A percentile compares a stretch with the other conserved stretches of the same genome.
Evolutionary conservation across 108 stramenopile genomes (phyloP).

Genomic region (Cyclotella baltica): DNA sequence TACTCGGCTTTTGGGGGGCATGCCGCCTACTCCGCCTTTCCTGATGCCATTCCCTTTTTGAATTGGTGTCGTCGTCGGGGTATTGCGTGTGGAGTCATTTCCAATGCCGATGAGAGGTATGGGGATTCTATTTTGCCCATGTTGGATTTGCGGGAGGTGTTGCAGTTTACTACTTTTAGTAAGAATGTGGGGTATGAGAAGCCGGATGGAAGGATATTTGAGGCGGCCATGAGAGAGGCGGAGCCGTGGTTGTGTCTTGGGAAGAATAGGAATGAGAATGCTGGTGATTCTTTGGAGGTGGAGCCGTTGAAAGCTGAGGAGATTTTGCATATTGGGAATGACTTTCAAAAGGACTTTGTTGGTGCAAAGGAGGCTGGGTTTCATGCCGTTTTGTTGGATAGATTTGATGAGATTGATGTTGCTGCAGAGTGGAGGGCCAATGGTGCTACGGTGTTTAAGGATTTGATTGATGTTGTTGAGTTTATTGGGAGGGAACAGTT

Average conservation of each 20-base stretch:
- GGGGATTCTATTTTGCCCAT: conserved; percentile 79
- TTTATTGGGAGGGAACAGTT: conserved; percentile 54
- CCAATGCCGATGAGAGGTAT: conserved; percentile 82
- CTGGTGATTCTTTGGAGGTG: too few species aligned
- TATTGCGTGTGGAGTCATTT: conserved; percentile 70
- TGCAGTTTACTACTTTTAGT: conserved; percentile 70
- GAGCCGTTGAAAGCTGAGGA: conserved; percentile 48
- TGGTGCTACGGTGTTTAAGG: conserved; percentile 69
- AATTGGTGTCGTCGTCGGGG: conserved; percentile 64
- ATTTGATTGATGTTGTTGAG: conserved; percentile 80
- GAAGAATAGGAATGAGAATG: not conserved
- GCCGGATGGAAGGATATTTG: conserved; percentile 59
- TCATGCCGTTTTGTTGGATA: conserved; percentile 67
- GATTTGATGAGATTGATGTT: conserved; percentile 66
- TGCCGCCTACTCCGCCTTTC: conserved; percentile 65
- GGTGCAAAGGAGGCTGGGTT: conserved; percentile 70
- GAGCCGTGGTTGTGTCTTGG: conserved; percentile 48
- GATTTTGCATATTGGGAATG: conserved; percentile 70
- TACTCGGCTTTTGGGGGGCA: conserved; percentile 70
- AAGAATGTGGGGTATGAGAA: conserved; percentile 76
- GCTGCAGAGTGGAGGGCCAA: conserved; percentile 67
- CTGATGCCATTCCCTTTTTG: conserved; percentile 68
- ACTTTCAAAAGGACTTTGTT: conserved; percentile 73
- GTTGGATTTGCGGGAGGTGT: conserved; percentile 69
- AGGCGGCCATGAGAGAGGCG: conserved; percentile 60